Evolutionary conservation across 768 basidiomycete genomes (phyloP), one percentile per base, ranked within the genome.

Genomic region (Vararia minispora): DNA sequence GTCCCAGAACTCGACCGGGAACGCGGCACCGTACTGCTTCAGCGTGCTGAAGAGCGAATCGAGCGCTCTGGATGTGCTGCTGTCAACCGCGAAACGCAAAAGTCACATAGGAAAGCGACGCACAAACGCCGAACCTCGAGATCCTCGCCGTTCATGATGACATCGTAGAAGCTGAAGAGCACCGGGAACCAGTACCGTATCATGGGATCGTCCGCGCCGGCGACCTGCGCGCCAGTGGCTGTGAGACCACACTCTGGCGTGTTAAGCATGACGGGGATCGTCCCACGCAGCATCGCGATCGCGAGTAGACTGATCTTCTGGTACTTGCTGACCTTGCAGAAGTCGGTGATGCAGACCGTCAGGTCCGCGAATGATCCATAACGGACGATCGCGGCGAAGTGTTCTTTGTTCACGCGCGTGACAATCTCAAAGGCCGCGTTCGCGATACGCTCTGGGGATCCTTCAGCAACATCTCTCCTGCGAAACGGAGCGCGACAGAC

Each of bases 91-190:
- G 26, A 41, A 20, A 43, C 35, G 33, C 25, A 10, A 39, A 5
- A 33, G n/a, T 22, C 4, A n/a, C 3, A 10, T 34, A 20, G 13
- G 21, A 24, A 14, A 11, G 26, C 26, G 21, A 68, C 89, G 63
- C 55, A 99, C 95, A 97, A 59, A 54, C 92, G 74, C 50, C 95
- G 78, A 37, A 99, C 91, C 72, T 99, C 95, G 20, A 99, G 64
- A 53, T 99, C 95, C 57, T 98, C 95, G 13, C 90, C 95, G 45
- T 95, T 98, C 94, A 99, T 98, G 56, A 99, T 94, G 39, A 99
- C 94, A 57, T 98, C 95, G 60, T 92, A 97, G 65, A 97, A 98
- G n/a, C 86, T 84, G 54, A 98, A 94, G 26, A 98, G 66, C 2
- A 89, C 78, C 0, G 95, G 95, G 65, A 86, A 91, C 95, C 95